Conservation (phyloP, 495 filamentous ascomycete genomes). For the Aspergillus mulundensis region DNA sequence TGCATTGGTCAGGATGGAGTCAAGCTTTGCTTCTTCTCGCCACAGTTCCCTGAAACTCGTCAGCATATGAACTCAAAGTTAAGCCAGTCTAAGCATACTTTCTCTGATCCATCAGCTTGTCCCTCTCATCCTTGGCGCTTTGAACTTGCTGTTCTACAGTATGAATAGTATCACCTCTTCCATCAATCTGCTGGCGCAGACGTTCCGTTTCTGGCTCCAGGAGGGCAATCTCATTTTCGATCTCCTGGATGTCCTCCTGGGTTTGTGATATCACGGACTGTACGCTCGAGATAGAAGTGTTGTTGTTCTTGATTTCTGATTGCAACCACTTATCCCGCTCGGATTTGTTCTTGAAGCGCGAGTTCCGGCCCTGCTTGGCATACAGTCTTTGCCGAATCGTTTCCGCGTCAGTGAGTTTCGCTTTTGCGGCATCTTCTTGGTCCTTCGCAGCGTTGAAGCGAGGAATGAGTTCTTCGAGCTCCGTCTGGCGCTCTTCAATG, state of each 20-base stretch:
- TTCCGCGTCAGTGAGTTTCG: conserved; percentile 71
- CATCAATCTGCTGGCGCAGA: conserved; percentile 70
- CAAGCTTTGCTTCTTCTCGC: conserved; percentile 83
- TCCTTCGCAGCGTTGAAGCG: conserved; percentile 68
- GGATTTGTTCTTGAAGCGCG: conserved; percentile 79
- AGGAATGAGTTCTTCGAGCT: conserved; percentile 68
- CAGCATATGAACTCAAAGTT: conserved; percentile 8
- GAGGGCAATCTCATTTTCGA: conserved; percentile 64
- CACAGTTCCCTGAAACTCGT: conserved; percentile 57
- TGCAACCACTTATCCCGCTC: conserved; percentile 84
- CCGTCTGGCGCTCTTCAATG: conserved; percentile 72
- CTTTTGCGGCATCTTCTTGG: conserved; percentile 64
- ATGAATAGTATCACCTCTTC: conserved; percentile 68
- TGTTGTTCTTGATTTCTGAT: conserved; percentile 76
- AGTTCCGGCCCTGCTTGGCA: conserved; percentile 89
- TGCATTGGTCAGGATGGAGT: conserved; percentile 70
- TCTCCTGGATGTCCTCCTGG: conserved; percentile 74
- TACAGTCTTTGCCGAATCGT: conserved; percentile 75
- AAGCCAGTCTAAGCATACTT: conserved; percentile 49
- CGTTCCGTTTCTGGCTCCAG: conserved; percentile 69
- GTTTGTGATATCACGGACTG: conserved; percentile 79
- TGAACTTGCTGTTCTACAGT: conserved; percentile 67
- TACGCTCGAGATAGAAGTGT: conserved; percentile 67
- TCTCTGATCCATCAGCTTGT: conserved; percentile 78
- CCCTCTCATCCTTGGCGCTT: conserved; percentile 73